Conservation (phyloP, 805 yeast genomes). For the Saccharomyces mikatae region DNA sequence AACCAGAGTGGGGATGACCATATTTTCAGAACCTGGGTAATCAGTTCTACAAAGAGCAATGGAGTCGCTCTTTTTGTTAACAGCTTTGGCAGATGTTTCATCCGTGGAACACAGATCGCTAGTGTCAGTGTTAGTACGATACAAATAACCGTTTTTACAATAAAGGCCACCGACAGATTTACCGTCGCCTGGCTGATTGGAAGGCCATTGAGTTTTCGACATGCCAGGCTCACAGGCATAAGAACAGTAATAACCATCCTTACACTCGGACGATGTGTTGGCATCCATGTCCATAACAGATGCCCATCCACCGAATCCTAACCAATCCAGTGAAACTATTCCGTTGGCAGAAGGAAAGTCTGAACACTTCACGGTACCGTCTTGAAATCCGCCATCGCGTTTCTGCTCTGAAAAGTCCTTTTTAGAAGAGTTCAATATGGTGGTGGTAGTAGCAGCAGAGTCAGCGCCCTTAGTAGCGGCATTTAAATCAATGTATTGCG, state of each 20-base stretch:
- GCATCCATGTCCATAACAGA: conserved; percentile 34
- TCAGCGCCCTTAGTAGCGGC: conserved; percentile 21
- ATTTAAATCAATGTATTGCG: conserved; percentile 23
- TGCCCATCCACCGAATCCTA: conserved; percentile 46
- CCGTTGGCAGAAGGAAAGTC: conserved; percentile 71
- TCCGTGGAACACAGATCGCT: conserved; percentile 87
- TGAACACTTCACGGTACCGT: conserved; percentile 63
- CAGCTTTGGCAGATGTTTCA: conserved; percentile 56
- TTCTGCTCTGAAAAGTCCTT: conserved; percentile 8
- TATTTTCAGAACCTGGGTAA: conserved; percentile 98
- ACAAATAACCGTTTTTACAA: conserved; percentile 77
- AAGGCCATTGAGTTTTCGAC: conserved; percentile 98
- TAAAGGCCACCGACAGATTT: conserved; percentile 87
- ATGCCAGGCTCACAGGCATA: conserved; percentile 98
- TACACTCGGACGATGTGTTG: conserved; percentile 56
- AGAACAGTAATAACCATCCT: conserved; percentile 90
- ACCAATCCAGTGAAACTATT: conserved; percentile 52
- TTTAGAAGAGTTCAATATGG: conserved; percentile 17
- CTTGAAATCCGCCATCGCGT: conserved; percentile 55
- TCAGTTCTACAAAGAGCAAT: conserved; percentile 97
- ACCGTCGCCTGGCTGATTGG: conserved; percentile 78
- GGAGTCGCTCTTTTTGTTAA: conserved; percentile 49
- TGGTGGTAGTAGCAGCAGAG: conserved; percentile 12
- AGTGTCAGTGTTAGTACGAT: conserved; percentile 65
- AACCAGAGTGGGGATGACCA: conserved; percentile 88